Conservation (phyloP, 2,329 filamentous ascomycete genomes). For the Penicillium sp. region DNA sequence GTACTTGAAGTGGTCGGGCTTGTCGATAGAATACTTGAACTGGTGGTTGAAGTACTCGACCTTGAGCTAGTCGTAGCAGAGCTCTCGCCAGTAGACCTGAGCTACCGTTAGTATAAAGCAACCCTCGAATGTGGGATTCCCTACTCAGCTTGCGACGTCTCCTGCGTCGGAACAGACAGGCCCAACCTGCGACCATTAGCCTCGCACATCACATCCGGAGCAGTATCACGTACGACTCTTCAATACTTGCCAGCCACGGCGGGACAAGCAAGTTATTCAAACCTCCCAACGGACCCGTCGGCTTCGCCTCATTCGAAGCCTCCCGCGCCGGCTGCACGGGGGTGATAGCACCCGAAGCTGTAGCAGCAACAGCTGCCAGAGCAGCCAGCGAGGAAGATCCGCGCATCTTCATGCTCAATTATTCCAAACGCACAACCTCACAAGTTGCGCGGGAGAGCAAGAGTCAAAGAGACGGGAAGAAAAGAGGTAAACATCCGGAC, state of each 20-base stretch:
- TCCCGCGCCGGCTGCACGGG: constrained; percentile 4
- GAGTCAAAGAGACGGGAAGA: not conserved
- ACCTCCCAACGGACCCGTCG: too few relatives aligned
- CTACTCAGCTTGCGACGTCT: too few relatives aligned
- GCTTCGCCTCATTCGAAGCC: too few relatives aligned
- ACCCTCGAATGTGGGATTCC: too few relatives aligned
- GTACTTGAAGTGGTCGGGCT: too few relatives aligned
- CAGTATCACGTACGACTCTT: constrained; percentile 2
- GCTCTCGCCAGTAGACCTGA: too few relatives aligned
- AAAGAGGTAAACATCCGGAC: not conserved
- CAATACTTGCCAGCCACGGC: constrained; percentile 6
- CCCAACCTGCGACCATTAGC: too few relatives aligned
- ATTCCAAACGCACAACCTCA: constrained; percentile 7
- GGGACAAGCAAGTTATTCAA: constrained; percentile 1
- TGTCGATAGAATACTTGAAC: too few relatives aligned
- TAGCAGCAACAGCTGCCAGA: constrained; percentile 8
- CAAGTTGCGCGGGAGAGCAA: not conserved
- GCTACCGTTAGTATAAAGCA: not conserved
- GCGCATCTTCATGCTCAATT: constrained; percentile 15
- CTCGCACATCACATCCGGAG: not conserved
- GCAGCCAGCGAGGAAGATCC: constrained; percentile 9
- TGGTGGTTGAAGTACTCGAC: too few relatives aligned
- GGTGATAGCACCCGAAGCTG: constrained; percentile 13
- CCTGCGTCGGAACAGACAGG: too few relatives aligned
- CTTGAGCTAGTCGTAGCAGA: too few relatives aligned